A percentile compares a stretch with the other conserved stretches of the same genome.
Evolutionary conservation across 148 eudicot species (phyloP).

Genomic region (Heliosperma pusillum): DNA sequence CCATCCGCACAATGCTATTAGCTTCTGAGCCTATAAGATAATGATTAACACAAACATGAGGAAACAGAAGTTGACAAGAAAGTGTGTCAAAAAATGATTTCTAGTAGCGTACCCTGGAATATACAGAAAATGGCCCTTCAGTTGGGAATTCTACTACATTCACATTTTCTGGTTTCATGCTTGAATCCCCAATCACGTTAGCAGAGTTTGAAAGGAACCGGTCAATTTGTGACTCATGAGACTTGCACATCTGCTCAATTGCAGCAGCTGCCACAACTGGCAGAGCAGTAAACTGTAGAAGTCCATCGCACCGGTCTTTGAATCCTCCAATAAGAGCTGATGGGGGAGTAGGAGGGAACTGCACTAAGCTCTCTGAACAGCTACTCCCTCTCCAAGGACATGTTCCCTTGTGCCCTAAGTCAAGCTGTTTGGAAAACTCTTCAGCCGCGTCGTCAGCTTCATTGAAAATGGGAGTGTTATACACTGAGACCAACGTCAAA

Average conservation of each 20-base stretch:
- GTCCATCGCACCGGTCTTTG: conserved; percentile 98
- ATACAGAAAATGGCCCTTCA: conserved; percentile 62
- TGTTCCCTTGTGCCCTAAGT: conserved; percentile 61
- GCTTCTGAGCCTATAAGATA: conserved; percentile 70
- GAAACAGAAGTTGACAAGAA: conserved; percentile 10
- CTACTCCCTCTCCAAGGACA: conserved; percentile 95
- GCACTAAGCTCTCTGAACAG: conserved; percentile 96
- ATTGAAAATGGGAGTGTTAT: conserved; percentile 17
- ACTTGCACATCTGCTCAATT: conserved; percentile 69
- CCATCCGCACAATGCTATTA: conserved; percentile 97
- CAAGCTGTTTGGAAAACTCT: conserved; percentile 75
- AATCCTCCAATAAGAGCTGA: conserved; percentile 93
- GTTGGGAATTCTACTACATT: conserved; percentile 42
- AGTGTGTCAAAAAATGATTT: conserved; percentile 2
- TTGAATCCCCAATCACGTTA: conserved; percentile 52
- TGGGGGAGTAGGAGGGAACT: conserved; percentile 96
- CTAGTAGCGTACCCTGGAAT: conserved; percentile 60
- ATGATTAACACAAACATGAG: conserved; percentile 5
- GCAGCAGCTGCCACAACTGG: conserved; percentile 85
- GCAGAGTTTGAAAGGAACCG: conserved; percentile 63
- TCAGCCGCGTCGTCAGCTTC: conserved; percentile 63
- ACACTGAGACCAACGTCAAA: neutral
- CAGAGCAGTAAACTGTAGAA: conserved; percentile 75
- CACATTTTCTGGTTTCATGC: conserved; percentile 47
- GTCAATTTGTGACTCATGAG: conserved; percentile 71